phyloP scores from a whole-genome alignment of 2,329 filamentous ascomycete genomes.

The Daldinia sp. region DNA sequence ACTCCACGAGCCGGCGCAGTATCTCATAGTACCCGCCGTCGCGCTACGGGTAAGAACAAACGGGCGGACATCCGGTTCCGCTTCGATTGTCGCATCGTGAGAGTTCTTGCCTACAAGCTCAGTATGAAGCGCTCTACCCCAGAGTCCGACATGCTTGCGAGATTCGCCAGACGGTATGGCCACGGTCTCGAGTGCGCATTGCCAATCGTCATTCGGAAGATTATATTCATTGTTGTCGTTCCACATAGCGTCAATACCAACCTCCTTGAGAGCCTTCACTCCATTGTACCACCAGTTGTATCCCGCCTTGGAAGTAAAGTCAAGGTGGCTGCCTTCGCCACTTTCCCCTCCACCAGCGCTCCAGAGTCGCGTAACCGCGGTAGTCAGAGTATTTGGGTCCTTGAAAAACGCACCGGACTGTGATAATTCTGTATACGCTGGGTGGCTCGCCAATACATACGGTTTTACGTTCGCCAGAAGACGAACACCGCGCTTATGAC shows the following conservation, averaged over 20 bases:
- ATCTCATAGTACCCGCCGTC: constrained; percentile 74
- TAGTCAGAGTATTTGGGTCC: constrained; percentile 60
- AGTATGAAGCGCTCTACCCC: constrained; percentile 74
- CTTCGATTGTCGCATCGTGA: constrained; percentile 69
- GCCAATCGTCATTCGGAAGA: constrained; percentile 71
- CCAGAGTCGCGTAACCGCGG: constrained; percentile 71
- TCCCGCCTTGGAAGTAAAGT: constrained; percentile 73
- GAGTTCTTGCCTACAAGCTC: constrained; percentile 77
- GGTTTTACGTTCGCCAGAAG: constrained; percentile 78
- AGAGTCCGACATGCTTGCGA: constrained; percentile 67
- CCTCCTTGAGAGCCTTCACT: constrained; percentile 65
- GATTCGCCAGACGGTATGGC: constrained; percentile 48
- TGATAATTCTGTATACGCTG: constrained; percentile 69
- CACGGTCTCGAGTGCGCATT: constrained; percentile 62
- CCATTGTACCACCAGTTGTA: constrained; percentile 78
- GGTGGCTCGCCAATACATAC: constrained; percentile 72
- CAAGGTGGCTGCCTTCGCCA: constrained; percentile 74
- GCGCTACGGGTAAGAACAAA: constrained; percentile 76
- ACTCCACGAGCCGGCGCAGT: constrained; percentile 76
- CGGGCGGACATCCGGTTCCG: constrained; percentile 66
- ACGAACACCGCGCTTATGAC: constrained; percentile 70
- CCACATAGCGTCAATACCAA: constrained; percentile 78
- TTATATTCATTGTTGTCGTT: constrained; percentile 83
- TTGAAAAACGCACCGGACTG: constrained; percentile 69
- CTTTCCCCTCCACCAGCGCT: constrained; percentile 76